A percentile compares a stretch with the other conserved stretches of the same genome.
phyloP scores from a whole-genome alignment of 2,329 filamentous ascomycete species.

The Colletotrichum neosansevieriae region DNA sequence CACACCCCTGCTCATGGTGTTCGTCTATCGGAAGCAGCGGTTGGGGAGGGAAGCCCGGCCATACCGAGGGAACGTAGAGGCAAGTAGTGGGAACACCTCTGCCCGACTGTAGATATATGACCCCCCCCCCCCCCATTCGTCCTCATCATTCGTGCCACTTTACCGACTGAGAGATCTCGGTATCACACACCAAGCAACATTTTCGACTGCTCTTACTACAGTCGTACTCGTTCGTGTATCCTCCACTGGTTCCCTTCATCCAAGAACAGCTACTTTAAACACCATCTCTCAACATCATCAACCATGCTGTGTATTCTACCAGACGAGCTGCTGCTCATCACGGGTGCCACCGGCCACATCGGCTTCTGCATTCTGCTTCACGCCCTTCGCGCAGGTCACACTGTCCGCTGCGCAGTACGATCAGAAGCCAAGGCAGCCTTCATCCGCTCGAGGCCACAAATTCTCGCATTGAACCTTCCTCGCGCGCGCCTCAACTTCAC shows the following conservation, averaged over 20 bases:
- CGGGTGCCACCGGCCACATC: constrained; percentile 49
- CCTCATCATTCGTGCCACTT: constrained; percentile 6
- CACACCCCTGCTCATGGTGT: constrained; percentile 31
- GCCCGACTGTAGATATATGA: constrained; percentile 28
- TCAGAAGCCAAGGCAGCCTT: constrained; percentile 41
- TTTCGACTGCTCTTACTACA: constrained; percentile 4
- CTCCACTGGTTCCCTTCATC: constrained; percentile 12
- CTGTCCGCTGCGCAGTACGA: constrained; percentile 48
- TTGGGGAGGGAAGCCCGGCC: constrained; percentile 11
- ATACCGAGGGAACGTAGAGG: constrained; percentile 7
- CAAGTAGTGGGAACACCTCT: constrained; percentile 10
- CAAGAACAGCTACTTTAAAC: constrained; percentile 10
- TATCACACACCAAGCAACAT: not conserved
- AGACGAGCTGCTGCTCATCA: constrained; percentile 44
- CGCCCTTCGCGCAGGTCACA: constrained; percentile 46
- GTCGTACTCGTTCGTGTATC: not conserved
- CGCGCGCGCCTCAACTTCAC: constrained; percentile 44
- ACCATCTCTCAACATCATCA: not conserved
- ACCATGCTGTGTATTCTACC: constrained; percentile 35
- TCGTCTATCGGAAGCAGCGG: constrained; percentile 29
- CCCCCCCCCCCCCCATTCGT: not conserved
- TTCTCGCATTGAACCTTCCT: constrained; percentile 39
- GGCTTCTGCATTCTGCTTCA: constrained; percentile 47
- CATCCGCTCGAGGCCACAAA: constrained; percentile 31
- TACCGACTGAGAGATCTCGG: constrained; percentile 5